These are phyloP conservation scores for Xerocomellus dryophilus DNA, from an alignment of 768 basidiomycete genomes.

Conservation along the genomic window DNA sequence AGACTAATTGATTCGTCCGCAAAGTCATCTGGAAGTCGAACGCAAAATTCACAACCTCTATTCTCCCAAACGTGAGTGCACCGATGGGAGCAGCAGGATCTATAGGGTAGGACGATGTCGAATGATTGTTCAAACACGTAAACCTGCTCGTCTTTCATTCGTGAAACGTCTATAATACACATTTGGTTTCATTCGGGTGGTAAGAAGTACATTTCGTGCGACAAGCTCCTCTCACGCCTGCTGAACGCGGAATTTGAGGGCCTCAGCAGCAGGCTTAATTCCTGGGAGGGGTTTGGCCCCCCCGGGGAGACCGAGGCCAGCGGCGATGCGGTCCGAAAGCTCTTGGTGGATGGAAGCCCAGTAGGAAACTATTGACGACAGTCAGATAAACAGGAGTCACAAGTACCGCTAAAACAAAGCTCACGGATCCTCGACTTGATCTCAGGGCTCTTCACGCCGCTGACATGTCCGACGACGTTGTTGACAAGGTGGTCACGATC, in stretches of 20 bases:
- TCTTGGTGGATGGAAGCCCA: slow-evolving; percentile 77
- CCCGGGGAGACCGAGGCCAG: slow-evolving; percentile 56
- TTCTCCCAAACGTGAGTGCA: no score
- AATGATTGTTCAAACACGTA: no score
- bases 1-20: no score
- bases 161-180: slow-evolving; percentile 4
- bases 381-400: background rate
- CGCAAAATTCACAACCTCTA: no score
- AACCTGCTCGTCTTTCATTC: background rate
- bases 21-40: no score
- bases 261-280: slow-evolving; percentile 56
- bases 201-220: background rate
- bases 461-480: slow-evolving; percentile 66
- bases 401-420: slow-evolving; percentile 25
- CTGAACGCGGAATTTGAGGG: slow-evolving; percentile 45
- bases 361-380: slow-evolving; percentile 53
- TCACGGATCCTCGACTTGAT: slow-evolving; percentile 66
- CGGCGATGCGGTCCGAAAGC: slow-evolving; percentile 76
- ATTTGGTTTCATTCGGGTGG: background rate
- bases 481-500: slow-evolving; percentile 58
- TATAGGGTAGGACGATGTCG: no score
- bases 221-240: slow-evolving; percentile 1
- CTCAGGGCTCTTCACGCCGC: slow-evolving; percentile 53
- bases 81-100: no score
- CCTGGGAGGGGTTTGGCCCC: slow-evolving; percentile 53